These are phyloP conservation scores for Alternaria triticina DNA, from an alignment of 2,329 filamentous ascomycete genomes.

Conservation along the genomic window DNA sequence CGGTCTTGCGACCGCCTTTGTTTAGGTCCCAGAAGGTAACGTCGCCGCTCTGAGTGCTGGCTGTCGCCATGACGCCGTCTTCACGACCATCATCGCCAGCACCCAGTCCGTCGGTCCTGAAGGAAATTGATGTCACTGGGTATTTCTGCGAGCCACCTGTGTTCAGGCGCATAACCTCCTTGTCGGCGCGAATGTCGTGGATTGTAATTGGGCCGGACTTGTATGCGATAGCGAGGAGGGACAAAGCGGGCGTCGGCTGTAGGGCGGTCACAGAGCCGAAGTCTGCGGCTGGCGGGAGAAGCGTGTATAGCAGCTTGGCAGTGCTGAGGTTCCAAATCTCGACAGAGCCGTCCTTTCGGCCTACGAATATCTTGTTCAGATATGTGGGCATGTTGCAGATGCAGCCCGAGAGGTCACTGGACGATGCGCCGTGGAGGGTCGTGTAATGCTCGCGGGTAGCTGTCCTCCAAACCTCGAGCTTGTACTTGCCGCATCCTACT, in stretches of 20 bases:
- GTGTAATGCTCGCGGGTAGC: constrained; percentile 87
- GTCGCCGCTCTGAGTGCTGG: constrained; percentile 79
- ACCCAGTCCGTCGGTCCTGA: constrained; percentile 86
- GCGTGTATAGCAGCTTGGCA: constrained; percentile 87
- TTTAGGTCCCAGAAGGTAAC: constrained; percentile 97
- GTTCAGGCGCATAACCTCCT: constrained; percentile 71
- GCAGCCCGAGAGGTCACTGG: constrained; percentile 75
- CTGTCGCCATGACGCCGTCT: constrained; percentile 92
- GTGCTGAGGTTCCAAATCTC: constrained; percentile 98
- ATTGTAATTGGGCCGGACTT: constrained; percentile 78
- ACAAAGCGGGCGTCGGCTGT: constrained; percentile 82
- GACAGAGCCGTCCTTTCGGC: constrained; percentile 83
- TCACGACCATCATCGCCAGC: constrained; percentile 84
- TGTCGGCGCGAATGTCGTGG: constrained; percentile 81
- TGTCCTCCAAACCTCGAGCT: constrained; percentile 89
- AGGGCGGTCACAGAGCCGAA: constrained; percentile 86
- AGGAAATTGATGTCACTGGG: constrained; percentile 81
- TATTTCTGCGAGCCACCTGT: constrained; percentile 66
- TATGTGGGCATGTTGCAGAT: constrained; percentile 92
- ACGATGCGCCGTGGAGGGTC: constrained; percentile 68
- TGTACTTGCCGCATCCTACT: constrained; percentile 75
- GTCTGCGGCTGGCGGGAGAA: constrained; percentile 74
- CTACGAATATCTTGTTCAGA: constrained; percentile 93
- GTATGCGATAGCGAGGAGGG: constrained; percentile 87
- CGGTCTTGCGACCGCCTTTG: constrained; percentile 82